A percentile compares a stretch with the other conserved stretches of the same genome.
Evolutionary conservation across 1,284 basidiomycete species (phyloP).

Genomic region (Moesziomyces globuligerus): DNA sequence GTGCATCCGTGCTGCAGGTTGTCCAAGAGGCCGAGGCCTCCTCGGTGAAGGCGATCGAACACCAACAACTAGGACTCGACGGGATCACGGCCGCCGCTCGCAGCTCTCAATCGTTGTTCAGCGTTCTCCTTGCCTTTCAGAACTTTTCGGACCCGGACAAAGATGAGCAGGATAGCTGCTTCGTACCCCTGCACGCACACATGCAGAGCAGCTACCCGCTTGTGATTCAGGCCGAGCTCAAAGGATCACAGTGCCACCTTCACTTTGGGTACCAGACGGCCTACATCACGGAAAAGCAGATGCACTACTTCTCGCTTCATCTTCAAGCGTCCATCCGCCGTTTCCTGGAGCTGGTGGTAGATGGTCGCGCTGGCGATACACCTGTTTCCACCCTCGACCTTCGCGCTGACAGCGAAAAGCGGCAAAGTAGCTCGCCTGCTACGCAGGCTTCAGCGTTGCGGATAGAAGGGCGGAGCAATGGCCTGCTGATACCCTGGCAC

Average conservation of each 20-base stretch:
- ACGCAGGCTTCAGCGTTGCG: too few species aligned
- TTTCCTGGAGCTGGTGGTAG: too few species aligned
- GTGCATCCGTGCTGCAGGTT: neutral
- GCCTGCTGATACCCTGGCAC: neutral
- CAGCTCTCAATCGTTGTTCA: neutral
- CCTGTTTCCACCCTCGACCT: too few species aligned
- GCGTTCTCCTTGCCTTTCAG: conserved; percentile 5
- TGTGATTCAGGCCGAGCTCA: conserved; percentile 1
- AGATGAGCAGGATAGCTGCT: neutral
- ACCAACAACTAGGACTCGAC: conserved; percentile 5
- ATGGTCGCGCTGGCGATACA: too few species aligned
- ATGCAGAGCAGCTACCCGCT: conserved; percentile 8
- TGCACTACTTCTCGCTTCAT: too few species aligned
- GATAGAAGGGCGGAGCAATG: too few species aligned
- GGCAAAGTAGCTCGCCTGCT: too few species aligned
- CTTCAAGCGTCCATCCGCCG: too few species aligned
- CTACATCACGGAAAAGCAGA: too few species aligned
- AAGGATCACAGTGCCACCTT: neutral
- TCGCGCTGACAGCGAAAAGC: too few species aligned
- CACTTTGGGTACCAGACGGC: conserved; percentile 4
- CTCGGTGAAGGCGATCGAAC: conserved; percentile 1
- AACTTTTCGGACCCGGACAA: neutral
- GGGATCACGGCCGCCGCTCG: neutral
- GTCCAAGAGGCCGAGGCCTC: neutral
- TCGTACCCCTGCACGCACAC: conserved; percentile 1